Conservation (phyloP, 148 eudicot genomes). For the Chenopodium suecicum region DNA sequence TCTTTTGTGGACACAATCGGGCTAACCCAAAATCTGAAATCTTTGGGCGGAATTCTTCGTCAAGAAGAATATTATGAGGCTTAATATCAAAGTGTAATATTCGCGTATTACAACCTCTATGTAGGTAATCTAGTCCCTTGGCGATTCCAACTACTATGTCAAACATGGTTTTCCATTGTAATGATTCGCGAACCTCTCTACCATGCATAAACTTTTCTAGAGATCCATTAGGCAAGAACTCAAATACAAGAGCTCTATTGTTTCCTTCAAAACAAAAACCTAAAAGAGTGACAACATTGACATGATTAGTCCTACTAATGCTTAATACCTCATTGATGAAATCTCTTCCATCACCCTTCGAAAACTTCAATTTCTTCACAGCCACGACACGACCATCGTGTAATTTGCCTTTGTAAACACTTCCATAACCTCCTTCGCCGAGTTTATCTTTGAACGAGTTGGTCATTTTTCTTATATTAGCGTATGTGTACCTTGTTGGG, state of each 20-base stretch:
- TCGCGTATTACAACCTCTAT: conserved; percentile 17
- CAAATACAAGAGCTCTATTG: conserved; percentile 63
- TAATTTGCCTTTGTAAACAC: conserved; percentile 63
- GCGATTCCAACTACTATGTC: conserved; percentile 18
- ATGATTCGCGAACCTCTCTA: background rate
- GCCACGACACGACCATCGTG: conserved; percentile 66
- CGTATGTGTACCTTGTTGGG: conserved; percentile 33
- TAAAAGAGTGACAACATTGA: conserved; percentile 54
- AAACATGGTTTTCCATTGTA: conserved; percentile 8
- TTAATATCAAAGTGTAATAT: conserved; percentile 24
- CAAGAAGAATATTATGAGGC: background rate
- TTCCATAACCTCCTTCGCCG: conserved; percentile 82
- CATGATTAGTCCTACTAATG: conserved; percentile 61
- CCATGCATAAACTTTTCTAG: conserved; percentile 10
- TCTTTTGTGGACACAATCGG: conserved; percentile 1
- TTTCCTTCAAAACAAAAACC: conserved; percentile 58
- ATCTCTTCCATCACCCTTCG: conserved; percentile 13
- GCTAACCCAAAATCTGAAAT: conserved; percentile 23
- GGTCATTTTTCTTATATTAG: conserved; percentile 61
- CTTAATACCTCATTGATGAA: conserved; percentile 57
- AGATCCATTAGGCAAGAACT: conserved; percentile 59
- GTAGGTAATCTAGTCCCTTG: conserved; percentile 18
- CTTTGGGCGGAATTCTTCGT: conserved; percentile 13
- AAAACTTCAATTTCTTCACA: conserved; percentile 47
- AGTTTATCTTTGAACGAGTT: conserved; percentile 54